phyloP scores from a whole-genome alignment of 1,139 yeast genomes.

The Geotrichum cucujoidarum region DNA sequence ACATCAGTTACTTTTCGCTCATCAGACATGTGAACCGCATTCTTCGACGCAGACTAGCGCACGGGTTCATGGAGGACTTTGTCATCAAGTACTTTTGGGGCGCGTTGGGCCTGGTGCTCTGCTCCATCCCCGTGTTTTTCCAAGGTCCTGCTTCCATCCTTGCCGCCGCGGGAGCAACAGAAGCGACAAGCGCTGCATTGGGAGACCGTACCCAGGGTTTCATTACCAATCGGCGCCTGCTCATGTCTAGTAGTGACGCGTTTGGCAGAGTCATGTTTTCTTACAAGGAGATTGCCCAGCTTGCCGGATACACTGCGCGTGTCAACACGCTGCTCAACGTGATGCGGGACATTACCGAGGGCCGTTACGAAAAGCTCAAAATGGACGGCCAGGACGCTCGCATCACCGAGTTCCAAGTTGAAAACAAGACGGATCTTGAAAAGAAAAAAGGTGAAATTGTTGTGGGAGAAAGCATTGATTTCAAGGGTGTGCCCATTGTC shows the following conservation, averaged over 20 bases:
- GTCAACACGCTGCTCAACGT: slow-evolving; percentile 66
- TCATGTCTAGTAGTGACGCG: slow-evolving; percentile 82
- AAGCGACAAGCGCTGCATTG: slow-evolving; percentile 19
- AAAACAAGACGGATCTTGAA: slow-evolving; percentile 12
- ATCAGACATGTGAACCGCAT: slow-evolving; percentile 76
- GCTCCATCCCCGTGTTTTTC: slow-evolving; percentile 85
- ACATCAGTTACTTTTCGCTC: slow-evolving; percentile 73
- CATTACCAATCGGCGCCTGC: slow-evolving; percentile 82
- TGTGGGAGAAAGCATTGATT: slow-evolving; percentile 58
- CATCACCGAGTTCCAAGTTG: slow-evolving; percentile 6
- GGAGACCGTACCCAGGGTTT: slow-evolving; percentile 48
- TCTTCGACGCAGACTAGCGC: slow-evolving; percentile 71
- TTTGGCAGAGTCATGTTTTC: slow-evolving; percentile 83
- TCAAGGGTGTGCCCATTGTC: slow-evolving; percentile 67
- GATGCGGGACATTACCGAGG: slow-evolving; percentile 49
- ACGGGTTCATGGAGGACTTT: slow-evolving; percentile 56
- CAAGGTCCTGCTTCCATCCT: slow-evolving; percentile 48
- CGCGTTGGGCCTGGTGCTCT: slow-evolving; percentile 82
- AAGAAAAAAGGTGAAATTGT: slow-evolving; percentile 33
- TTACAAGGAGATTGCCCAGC: slow-evolving; percentile 76
- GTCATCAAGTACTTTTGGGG: slow-evolving; percentile 94
- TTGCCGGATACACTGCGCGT: slow-evolving; percentile 78
- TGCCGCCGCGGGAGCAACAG: slow-evolving; percentile 21
- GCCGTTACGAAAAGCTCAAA: slow-evolving; percentile 32
- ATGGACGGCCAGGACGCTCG: slow-evolving; percentile 24